phyloP scores from a whole-genome alignment of 768 basidiomycete genomes.

The Kwoniella heveanensis region DNA sequence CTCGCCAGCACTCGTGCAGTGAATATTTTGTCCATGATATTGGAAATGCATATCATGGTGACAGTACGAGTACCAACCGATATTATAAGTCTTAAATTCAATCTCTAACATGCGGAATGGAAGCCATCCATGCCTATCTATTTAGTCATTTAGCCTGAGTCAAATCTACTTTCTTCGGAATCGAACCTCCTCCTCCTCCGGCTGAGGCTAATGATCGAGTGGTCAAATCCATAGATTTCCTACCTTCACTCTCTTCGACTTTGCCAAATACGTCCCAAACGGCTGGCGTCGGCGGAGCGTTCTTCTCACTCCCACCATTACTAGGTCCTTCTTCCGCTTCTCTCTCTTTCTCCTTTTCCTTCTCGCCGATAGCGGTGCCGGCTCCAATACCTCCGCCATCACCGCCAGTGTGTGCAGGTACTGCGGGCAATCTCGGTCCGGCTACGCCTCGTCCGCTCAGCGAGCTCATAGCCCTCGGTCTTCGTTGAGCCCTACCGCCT shows the following conservation, averaged over 20 bases:
- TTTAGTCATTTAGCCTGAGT: no score
- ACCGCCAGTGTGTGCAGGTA: no score
- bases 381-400: neutral
- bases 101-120: no score
- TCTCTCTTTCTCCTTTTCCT: neutral
- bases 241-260: conserved; percentile 6
- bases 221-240: neutral
- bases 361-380: neutral
- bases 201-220: neutral
- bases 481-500: conserved; percentile 53
- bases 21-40: no score
- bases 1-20: no score
- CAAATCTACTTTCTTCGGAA: no score
- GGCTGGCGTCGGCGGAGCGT: neutral
- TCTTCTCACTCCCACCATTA: neutral
- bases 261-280: conserved; percentile 40
- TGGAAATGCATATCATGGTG: no score
- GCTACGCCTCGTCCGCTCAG: conserved; percentile 7
- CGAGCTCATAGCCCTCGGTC: conserved; percentile 17
- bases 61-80: no score
- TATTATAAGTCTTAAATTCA: no score
- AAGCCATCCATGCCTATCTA: no score
- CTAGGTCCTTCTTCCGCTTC: neutral
- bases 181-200: no score
- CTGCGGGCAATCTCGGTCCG: no score